phyloP scores from a whole-genome alignment of 2,329 filamentous ascomycete genomes.

The Paraphaeosphaeria sporulosa region DNA sequence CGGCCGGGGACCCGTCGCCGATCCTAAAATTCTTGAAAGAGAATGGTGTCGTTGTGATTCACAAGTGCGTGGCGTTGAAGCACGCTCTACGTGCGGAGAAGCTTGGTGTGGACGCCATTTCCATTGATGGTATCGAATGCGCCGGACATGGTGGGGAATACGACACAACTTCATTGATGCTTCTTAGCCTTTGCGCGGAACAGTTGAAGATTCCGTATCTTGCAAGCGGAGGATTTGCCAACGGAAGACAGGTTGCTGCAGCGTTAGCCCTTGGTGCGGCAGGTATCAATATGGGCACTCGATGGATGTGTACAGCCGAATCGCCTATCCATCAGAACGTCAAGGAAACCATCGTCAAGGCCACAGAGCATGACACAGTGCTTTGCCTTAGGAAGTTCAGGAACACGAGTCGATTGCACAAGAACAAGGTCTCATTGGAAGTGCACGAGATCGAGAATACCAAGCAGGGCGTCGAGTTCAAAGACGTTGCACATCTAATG shows the following conservation, averaged over 20 bases:
- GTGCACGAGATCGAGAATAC: slow-evolving; percentile 36
- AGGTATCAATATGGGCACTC: slow-evolving; percentile 39
- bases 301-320: slow-evolving; percentile 39
- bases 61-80: slow-evolving; percentile 37
- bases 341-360: slow-evolving; percentile 36
- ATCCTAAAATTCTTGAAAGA: slow-evolving; percentile 37
- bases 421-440: slow-evolving; percentile 35
- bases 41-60: slow-evolving; percentile 33
- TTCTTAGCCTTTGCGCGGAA: slow-evolving; percentile 33
- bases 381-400: slow-evolving; percentile 36
- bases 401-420: slow-evolving; percentile 35
- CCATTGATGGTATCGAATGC: slow-evolving; percentile 39
- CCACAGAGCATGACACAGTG: slow-evolving; percentile 34
- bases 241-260: slow-evolving; percentile 34
- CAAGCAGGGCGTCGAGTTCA: slow-evolving; percentile 35
- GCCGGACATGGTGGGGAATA: slow-evolving; percentile 59
- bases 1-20: slow-evolving; percentile 36
- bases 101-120: slow-evolving; percentile 35
- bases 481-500: slow-evolving; percentile 39
- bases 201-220: slow-evolving; percentile 39
- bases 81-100: slow-evolving; percentile 36
- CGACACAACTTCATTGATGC: slow-evolving; percentile 62
- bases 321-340: slow-evolving; percentile 36
- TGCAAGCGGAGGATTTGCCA: slow-evolving; percentile 37
- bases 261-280: slow-evolving; percentile 35